Percentiles rank a stretch among this genome's conserved stretches.
phyloP scores from a whole-genome alignment of 495 filamentous ascomycete genomes.

The Niebla homalea region DNA sequence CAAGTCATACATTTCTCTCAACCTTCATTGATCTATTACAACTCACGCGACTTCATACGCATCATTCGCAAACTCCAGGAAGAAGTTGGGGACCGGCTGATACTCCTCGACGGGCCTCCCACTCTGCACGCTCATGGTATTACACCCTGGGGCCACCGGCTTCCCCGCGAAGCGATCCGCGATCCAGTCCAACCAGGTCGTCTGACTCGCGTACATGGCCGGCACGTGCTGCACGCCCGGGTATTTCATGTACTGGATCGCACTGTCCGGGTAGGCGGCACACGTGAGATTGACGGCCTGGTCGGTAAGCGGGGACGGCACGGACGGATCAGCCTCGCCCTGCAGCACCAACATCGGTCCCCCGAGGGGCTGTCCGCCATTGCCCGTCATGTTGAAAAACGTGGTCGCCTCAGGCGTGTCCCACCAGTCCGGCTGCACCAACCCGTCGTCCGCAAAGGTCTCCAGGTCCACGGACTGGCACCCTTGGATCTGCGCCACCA shows the following conservation, averaged over 20 bases:
- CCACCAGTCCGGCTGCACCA: conserved; percentile 8
- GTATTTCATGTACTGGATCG: conserved; percentile 20
- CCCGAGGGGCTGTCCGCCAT: conserved; percentile 20
- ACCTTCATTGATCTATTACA: too few species aligned
- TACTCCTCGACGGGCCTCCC: background rate
- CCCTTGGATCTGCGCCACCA: conserved; percentile 17
- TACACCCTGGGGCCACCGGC: background rate
- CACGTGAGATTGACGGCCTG: conserved; percentile 20
- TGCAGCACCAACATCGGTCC: conserved; percentile 34
- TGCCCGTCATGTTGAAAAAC: conserved; percentile 2
- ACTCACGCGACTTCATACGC: background rate
- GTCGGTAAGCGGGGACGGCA: conserved; percentile 11
- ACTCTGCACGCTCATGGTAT: background rate
- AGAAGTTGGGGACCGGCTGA: conserved; percentile 7
- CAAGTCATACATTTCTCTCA: too few species aligned
- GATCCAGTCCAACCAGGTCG: conserved; percentile 29
- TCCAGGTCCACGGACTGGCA: conserved; percentile 3
- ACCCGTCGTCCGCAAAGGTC: background rate
- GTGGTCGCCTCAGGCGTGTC: background rate
- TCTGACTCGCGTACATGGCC: conserved; percentile 19
- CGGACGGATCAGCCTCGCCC: conserved; percentile 22
- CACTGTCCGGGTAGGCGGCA: conserved; percentile 5
- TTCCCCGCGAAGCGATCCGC: conserved; percentile 22
- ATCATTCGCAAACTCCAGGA: conserved; percentile 1
- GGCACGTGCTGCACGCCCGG: conserved; percentile 22